Evolutionary conservation across 2,329 filamentous ascomycete genomes (phyloP).

Genomic region (Apiospora saccharicola): DNA sequence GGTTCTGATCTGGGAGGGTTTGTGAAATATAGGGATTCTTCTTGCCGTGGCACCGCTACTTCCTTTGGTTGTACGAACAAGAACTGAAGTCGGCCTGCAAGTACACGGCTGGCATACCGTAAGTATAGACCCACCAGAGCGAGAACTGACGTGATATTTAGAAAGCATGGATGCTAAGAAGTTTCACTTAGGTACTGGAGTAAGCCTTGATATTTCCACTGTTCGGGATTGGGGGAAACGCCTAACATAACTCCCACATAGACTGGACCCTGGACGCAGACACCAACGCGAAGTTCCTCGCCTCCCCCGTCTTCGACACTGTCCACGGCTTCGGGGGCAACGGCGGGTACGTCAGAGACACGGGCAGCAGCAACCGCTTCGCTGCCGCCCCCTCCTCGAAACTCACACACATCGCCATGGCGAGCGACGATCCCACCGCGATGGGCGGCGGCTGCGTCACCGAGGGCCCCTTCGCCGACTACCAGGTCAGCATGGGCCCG

Average conservation of each 20-base stretch:
- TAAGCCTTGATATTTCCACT: constrained; percentile 7
- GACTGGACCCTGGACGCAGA: constrained; percentile 38
- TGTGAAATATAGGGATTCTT: constrained; percentile 26
- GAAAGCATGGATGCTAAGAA: background rate
- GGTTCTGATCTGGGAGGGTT: background rate
- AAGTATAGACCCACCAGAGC: background rate
- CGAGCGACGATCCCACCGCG: constrained; percentile 32
- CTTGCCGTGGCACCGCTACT: constrained; percentile 32
- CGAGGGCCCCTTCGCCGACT: constrained; percentile 40
- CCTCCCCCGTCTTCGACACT: constrained; percentile 39
- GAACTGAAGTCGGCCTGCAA: constrained; percentile 28
- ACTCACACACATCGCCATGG: constrained; percentile 27
- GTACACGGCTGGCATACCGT: constrained; percentile 30
- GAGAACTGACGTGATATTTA: background rate
- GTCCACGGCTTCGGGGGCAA: constrained; percentile 36
- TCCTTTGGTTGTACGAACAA: constrained; percentile 31
- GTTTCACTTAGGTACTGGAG: background rate
- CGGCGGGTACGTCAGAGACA: constrained; percentile 2
- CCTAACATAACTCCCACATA: constrained; percentile 17
- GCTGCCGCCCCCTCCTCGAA: constrained; percentile 25
- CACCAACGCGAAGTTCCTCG: constrained; percentile 33
- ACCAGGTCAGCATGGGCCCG: constrained; percentile 41
- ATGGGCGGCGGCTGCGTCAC: constrained; percentile 41
- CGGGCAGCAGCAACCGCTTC: constrained; percentile 20
- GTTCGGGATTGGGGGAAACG: constrained; percentile 30